phyloP scores from a whole-genome alignment of 2,329 filamentous ascomycete genomes.

The Corynespora cassiicola region DNA sequence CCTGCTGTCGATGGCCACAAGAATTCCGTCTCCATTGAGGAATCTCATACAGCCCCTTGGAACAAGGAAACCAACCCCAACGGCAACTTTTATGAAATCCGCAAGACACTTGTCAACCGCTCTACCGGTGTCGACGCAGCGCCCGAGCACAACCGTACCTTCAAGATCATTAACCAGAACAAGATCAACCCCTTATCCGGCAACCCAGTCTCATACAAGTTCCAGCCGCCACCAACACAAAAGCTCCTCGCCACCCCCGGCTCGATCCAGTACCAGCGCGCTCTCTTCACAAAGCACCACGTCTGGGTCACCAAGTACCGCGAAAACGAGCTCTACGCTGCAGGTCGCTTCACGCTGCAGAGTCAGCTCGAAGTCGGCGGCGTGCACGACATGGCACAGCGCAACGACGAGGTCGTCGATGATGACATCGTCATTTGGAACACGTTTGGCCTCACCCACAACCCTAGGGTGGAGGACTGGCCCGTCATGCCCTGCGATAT shows the following conservation, averaged over 20 bases:
- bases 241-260: constrained; percentile 56
- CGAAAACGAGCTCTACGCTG: constrained; percentile 60
- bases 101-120: constrained; percentile 54
- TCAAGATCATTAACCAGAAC: constrained; percentile 60
- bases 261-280: constrained; percentile 54
- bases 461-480: constrained; percentile 57
- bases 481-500: constrained; percentile 59
- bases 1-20: constrained; percentile 65
- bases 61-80: constrained; percentile 64
- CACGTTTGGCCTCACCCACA: constrained; percentile 59
- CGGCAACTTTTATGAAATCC: constrained; percentile 67
- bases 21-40: constrained; percentile 63
- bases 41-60: constrained; percentile 57
- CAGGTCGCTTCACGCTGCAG: constrained; percentile 56
- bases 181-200: constrained; percentile 54
- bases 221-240: constrained; percentile 56
- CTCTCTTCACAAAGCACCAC: constrained; percentile 58
- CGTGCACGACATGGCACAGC: constrained; percentile 51
- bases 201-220: constrained; percentile 56
- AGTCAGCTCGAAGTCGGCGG: constrained; percentile 51
- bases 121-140: constrained; percentile 61
- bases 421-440: constrained; percentile 59
- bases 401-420: constrained; percentile 51
- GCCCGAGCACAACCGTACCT: constrained; percentile 60
- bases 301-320: constrained; percentile 62